Percentiles rank a stretch among this genome's conserved stretches.
These are phyloP conservation scores for Phytophthora niederhauseri DNA, from an alignment of 352 stramenopile genomes.

Conservation along the genomic window DNA sequence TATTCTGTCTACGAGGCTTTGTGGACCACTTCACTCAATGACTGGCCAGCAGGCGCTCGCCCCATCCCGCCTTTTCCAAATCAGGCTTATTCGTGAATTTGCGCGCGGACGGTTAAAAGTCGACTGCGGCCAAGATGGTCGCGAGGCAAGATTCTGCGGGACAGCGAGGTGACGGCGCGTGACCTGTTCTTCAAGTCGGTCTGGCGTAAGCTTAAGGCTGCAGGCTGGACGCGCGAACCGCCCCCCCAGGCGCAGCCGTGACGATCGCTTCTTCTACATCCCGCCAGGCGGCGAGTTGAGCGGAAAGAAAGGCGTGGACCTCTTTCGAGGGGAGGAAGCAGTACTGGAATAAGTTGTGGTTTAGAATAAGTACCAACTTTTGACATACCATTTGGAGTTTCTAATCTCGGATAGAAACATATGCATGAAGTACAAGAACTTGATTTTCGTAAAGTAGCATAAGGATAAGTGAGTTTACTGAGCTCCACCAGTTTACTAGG, in stretches of 20 bases:
- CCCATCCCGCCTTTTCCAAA: conserved; percentile 12
- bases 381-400: too few species aligned
- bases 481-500: too few species aligned
- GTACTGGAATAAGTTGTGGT: conserved; percentile 11
- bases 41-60: not conserved
- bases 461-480: too few species aligned
- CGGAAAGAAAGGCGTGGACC: not conserved
- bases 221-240: conserved; percentile 9
- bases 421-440: too few species aligned
- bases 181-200: conserved; percentile 19
- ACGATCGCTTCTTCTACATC: conserved; percentile 16
- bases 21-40: not conserved
- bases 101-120: not conserved
- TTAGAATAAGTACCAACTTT: too few species aligned
- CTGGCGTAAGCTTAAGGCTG: conserved; percentile 8
- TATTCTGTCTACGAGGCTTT: not conserved
- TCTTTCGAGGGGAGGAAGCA: not conserved
- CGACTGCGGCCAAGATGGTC: conserved; percentile 2
- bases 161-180: conserved; percentile 6
- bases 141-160: not conserved
- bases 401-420: too few species aligned
- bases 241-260: conserved; percentile 6
- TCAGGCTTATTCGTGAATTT: conserved; percentile 8
- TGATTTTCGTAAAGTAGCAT: too few species aligned
- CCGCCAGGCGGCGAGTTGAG: not conserved